Evolutionary conservation across 176 grass and related monocot genomes (phyloP), one percentile per base, ranked within the genome.

Genomic region (Raddia guianensis): DNA sequence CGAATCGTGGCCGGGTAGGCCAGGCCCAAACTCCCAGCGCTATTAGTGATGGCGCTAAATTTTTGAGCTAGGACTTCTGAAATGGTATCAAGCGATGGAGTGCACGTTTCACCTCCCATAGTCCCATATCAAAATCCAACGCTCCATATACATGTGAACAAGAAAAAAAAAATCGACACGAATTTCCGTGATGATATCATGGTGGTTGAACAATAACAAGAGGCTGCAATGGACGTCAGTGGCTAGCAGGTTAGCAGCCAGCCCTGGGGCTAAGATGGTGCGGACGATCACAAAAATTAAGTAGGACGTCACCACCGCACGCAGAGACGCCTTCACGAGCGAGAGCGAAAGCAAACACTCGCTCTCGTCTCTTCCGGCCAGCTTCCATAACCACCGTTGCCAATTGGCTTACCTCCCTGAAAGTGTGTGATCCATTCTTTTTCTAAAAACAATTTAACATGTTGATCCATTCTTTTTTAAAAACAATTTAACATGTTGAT

Each of bases 151-250:
- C 33, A 40, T 40, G 37, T 40, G 33, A 77, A 33, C 18, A 49
- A 12, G 20, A 69, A 70, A 47, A 53, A 69, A 70, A 47, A 53
- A 64, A 44, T n/a, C 53, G 19, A 1, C 20, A 54, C 20, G 4
- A 32, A 72, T 55, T 34, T 63, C 50, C 12, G 11, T 52, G 45
- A 54, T 52, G 66, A 0, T 48, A 71, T 34, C 35, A 55, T 7
- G 58, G 68, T 73, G 9, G 68, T 48, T 79, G 68, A 79, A 71
- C 83, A 72, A 78, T 34, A 85, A 72, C 48, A 58, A 59, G 8
- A 49, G 18, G 15, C 32, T 56, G 12, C 42, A 70, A 70, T 10
- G 3, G 4, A 69, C 64, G 53, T 76, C 63, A 76, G 27, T 73
- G 47, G 70, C 32, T 66, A 62, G 62, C 61, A 74, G 49, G 70